Base-by-base conservation (phyloP, 1,284 basidiomycete species). In the Leccinum insolens region DNA sequence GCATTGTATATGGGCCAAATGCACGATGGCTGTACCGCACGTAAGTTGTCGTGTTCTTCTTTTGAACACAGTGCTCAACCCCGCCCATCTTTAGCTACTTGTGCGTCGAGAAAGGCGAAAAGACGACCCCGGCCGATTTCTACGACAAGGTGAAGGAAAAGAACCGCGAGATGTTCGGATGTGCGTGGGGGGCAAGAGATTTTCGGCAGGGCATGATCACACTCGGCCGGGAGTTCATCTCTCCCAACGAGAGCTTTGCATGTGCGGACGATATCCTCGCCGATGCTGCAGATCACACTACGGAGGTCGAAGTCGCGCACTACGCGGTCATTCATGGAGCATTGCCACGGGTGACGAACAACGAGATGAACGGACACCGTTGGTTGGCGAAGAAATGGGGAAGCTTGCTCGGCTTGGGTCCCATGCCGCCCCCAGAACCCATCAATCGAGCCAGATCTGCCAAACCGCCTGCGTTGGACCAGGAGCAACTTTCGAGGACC, bases 101-200 rank as follows among this genome's bases (percentile, higher is more conserved):
- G 41, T 71, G 70, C 2, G 37, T 65, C 0, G 22, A 20, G 0
- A 17, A 64, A 0, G 65, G 70, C 3, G 9, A 59, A 37, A 17
- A 15, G 14, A 70, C 39, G 4, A 57, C 52, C 0, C 11, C 57
- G 0, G 52, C 69, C 1, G 14, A 28, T 2, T 71, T 71, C 8
- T 69, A 22, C 14, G 12, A 14, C 4, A 31, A 22, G 7, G 25
- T 69, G 6, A 49, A n/a, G 6, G 46, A 22, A 44, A 11, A 58
- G 31, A 69, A 69, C 15, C 17, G 44, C 0, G 61, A 66, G 4
- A 2, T 4, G 0, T 71, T 71, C 8, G 2, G 28, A 4, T 71
- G 70, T 8, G 7, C 8, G 14, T 71, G 68, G 68, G 70, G 70
- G 2, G 58, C 61, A 5, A 61, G 65, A 1, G 68, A 71, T 28